These are phyloP conservation scores for Naumovozyma baii DNA, from an alignment of 805 yeast genomes.

Conservation along the genomic window DNA sequence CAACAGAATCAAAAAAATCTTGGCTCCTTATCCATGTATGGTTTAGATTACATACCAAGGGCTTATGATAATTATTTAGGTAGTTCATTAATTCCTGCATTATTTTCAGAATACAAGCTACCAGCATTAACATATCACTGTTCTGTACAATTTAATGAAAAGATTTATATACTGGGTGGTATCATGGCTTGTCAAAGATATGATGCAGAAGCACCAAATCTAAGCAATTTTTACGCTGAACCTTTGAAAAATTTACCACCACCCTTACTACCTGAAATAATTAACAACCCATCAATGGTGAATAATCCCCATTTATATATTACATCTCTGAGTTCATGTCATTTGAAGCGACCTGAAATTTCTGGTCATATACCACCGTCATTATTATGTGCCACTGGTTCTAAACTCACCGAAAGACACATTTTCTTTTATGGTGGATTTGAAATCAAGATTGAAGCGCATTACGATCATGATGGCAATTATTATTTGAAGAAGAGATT, in stretches of 20 bases:
- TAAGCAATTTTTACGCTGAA: constrained; percentile 31
- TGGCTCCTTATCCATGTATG: constrained; percentile 20
- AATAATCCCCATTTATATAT: constrained; percentile 33
- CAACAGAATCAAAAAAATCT: neutral
- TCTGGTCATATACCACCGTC: constrained; percentile 44
- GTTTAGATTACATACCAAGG: constrained; percentile 16
- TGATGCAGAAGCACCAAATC: constrained; percentile 25
- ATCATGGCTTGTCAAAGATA: constrained; percentile 23
- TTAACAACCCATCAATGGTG: constrained; percentile 35
- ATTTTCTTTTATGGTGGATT: constrained; percentile 66
- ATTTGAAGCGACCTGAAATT: constrained; percentile 28
- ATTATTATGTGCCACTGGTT: constrained; percentile 39
- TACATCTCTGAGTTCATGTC: constrained; percentile 34
- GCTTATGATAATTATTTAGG: constrained; percentile 22
- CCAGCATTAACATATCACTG: constrained; percentile 39
- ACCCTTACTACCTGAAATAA: constrained; percentile 35
- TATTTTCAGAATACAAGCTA: constrained; percentile 33
- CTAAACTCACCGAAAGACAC: constrained; percentile 45
- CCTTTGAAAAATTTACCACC: constrained; percentile 36
- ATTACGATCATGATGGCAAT: constrained; percentile 27
- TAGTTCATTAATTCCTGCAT: constrained; percentile 17
- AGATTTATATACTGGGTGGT: constrained; percentile 41
- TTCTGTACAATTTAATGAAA: constrained; percentile 31
- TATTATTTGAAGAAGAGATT: constrained; percentile 34
- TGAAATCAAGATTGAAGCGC: constrained; percentile 32